Conservation (phyloP, 108 stramenopile genomes). For the Aureococcus anophagefferens region DNA sequence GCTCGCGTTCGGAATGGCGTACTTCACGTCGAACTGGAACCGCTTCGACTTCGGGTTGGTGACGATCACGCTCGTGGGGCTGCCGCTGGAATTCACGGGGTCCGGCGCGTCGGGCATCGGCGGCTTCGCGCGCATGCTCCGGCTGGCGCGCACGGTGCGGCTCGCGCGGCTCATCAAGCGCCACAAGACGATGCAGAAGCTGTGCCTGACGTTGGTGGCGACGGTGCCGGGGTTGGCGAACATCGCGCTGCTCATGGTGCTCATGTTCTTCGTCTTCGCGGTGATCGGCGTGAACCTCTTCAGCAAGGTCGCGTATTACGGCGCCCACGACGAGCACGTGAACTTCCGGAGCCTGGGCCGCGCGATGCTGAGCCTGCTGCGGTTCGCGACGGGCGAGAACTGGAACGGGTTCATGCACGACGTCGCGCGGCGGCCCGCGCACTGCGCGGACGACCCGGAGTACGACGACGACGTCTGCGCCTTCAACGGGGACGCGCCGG, state of each 20-base stretch:
- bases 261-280: constrained; percentile 59
- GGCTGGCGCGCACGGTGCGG: constrained; percentile 48
- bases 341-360: constrained; percentile 56
- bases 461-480: constrained; percentile 33
- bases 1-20: constrained; percentile 19
- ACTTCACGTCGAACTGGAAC: constrained; percentile 53
- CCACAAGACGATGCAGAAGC: constrained; percentile 34
- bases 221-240: constrained; percentile 47
- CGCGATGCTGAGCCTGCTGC: constrained; percentile 48
- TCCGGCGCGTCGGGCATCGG: constrained; percentile 18
- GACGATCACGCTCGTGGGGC: constrained; percentile 35
- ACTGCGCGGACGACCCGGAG: constrained; percentile 17
- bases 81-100: constrained; percentile 18
- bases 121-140: constrained; percentile 29
- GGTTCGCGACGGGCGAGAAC: constrained; percentile 62
- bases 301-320: constrained; percentile 19
- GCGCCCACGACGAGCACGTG: constrained; percentile 30
- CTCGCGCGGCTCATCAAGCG: constrained; percentile 45
- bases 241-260: constrained; percentile 45
- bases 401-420: constrained; percentile 55
- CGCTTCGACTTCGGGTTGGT: constrained; percentile 50
- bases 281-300: constrained; percentile 43
- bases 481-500: not conserved
- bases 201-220: constrained; percentile 49
- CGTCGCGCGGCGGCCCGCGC: not conserved